A percentile compares a stretch with the other conserved stretches of the same genome.
phyloP scores from a whole-genome alignment of 1,284 basidiomycete genomes.

The Cryptococcus sp. region DNA sequence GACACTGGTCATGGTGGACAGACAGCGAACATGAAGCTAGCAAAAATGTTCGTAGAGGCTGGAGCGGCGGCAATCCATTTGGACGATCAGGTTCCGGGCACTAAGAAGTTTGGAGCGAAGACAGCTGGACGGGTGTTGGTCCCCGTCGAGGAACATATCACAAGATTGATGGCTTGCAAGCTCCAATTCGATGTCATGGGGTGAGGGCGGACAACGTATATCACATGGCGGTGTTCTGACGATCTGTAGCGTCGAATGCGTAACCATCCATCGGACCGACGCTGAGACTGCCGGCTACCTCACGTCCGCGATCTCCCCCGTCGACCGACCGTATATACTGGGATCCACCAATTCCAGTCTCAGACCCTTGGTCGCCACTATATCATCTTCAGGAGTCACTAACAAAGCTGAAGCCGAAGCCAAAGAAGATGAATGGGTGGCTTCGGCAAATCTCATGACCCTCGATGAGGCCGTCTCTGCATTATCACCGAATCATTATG shows the following conservation, averaged over 20 bases:
- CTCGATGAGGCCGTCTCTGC: no score
- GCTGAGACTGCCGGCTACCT: slow-evolving; percentile 83
- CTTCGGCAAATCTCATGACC: no score
- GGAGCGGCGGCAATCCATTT: slow-evolving; percentile 53
- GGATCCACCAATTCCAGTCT: slow-evolving; percentile 65
- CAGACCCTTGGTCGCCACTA: slow-evolving; percentile 55
- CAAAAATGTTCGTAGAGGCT: slow-evolving; percentile 55
- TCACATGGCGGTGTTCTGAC: slow-evolving; percentile 42
- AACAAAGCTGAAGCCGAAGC: slow-evolving; percentile 6
- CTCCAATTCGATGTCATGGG: slow-evolving; percentile 16
- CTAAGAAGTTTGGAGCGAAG: slow-evolving; percentile 13
- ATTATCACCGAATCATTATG: no score
- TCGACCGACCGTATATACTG: slow-evolving; percentile 70
- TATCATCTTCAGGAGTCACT: slow-evolving; percentile 45
- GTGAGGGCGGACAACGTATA: slow-evolving; percentile 2
- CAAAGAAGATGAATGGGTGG: slow-evolving; percentile 13
- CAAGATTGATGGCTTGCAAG: slow-evolving; percentile 2
- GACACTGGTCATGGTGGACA: slow-evolving; percentile 55
- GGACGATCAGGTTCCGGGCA: slow-evolving; percentile 41
- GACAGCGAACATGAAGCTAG: slow-evolving; percentile 57
- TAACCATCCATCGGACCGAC: slow-evolving; percentile 82
- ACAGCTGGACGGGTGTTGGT: slow-evolving; percentile 8
- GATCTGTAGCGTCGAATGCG: no score
- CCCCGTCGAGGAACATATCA: slow-evolving; percentile 11
- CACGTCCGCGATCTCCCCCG: slow-evolving; percentile 76